Conservation (phyloP, 371 early-diverging fungal species). For the Thermomucor indicae-seudaticae region DNA sequence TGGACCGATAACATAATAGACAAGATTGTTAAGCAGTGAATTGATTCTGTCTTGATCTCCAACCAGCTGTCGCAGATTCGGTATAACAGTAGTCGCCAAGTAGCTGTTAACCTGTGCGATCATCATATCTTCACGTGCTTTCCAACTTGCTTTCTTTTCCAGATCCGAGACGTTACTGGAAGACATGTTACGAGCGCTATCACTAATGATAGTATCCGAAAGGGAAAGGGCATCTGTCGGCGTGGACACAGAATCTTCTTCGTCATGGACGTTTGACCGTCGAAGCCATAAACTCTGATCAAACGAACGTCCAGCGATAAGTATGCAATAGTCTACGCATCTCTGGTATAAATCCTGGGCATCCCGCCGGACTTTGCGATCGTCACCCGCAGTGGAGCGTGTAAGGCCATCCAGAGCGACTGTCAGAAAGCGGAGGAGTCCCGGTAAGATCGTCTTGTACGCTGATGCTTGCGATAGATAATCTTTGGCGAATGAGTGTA, state of each 20-base stretch:
- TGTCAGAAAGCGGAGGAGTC: conserved; percentile 52
- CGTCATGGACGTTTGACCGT: conserved; percentile 37
- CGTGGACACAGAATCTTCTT: conserved; percentile 15
- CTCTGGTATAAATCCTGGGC: conserved; percentile 69
- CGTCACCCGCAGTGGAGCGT: conserved; percentile 47
- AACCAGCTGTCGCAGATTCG: conserved; percentile 59
- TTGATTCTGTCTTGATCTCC: conserved; percentile 74
- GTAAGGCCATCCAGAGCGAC: conserved; percentile 52
- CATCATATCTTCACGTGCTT: conserved; percentile 45
- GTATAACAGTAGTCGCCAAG: conserved; percentile 58
- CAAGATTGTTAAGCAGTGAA: conserved; percentile 60
- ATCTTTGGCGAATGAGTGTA: conserved; percentile 62
- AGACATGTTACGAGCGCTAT: conserved; percentile 29
- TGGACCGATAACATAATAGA: conserved; percentile 80
- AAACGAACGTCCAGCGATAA: conserved; percentile 73
- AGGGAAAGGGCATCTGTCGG: conserved; percentile 11
- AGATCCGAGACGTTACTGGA: conserved; percentile 41
- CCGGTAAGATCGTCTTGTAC: conserved; percentile 59
- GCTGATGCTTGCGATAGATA: conserved; percentile 58
- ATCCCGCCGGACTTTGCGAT: conserved; percentile 61
- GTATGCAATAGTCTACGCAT: conserved; percentile 71
- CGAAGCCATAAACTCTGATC: conserved; percentile 75
- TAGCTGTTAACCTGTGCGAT: conserved; percentile 45
- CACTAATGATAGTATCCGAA: conserved; percentile 11
- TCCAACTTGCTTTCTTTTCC: conserved; percentile 45